phyloP scores from a whole-genome alignment of 768 basidiomycete species.

The Tricholoma sp. region DNA sequence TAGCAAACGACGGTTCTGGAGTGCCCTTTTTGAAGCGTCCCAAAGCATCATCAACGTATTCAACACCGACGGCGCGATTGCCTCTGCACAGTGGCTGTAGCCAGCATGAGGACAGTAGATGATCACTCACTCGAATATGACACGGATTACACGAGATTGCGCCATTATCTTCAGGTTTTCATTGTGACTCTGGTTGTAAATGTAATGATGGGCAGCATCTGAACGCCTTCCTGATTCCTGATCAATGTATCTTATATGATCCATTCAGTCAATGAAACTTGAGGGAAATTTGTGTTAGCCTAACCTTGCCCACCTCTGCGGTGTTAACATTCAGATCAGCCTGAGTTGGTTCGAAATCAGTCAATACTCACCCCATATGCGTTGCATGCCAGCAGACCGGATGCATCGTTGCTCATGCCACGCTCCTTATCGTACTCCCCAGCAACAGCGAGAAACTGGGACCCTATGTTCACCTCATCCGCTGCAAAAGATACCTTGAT shows the following conservation, averaged over 20 bases:
- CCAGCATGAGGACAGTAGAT: not conserved
- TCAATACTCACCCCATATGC: slow-evolving; percentile 40
- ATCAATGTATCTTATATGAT: slow-evolving; percentile 48
- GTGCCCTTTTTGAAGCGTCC: slow-evolving; percentile 14
- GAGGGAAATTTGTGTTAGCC: not conserved
- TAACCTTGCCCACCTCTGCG: slow-evolving; percentile 53
- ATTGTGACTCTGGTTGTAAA: slow-evolving; percentile 43
- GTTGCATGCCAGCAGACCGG: slow-evolving; percentile 38
- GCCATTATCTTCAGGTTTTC: slow-evolving; percentile 36
- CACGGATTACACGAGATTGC: slow-evolving; percentile 39
- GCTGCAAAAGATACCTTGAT: slow-evolving; percentile 42
- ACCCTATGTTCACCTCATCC: slow-evolving; percentile 32
- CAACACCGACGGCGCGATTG: slow-evolving; percentile 43
- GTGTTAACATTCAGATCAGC: not conserved
- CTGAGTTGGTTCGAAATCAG: not conserved
- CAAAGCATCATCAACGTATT: slow-evolving; percentile 38
- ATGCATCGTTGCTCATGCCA: slow-evolving; percentile 38
- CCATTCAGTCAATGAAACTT: not conserved
- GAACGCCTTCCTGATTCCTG: slow-evolving; percentile 47
- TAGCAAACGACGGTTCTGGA: slow-evolving; percentile 19
- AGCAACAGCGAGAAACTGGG: slow-evolving; percentile 44
- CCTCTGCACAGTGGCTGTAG: slow-evolving; percentile 19
- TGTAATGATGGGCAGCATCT: slow-evolving; percentile 46
- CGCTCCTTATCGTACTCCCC: slow-evolving; percentile 44
- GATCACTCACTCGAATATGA: slow-evolving; percentile 42